phyloP scores from a whole-genome alignment of 2,329 filamentous ascomycete genomes.

The Aquanectria penicillioides region DNA sequence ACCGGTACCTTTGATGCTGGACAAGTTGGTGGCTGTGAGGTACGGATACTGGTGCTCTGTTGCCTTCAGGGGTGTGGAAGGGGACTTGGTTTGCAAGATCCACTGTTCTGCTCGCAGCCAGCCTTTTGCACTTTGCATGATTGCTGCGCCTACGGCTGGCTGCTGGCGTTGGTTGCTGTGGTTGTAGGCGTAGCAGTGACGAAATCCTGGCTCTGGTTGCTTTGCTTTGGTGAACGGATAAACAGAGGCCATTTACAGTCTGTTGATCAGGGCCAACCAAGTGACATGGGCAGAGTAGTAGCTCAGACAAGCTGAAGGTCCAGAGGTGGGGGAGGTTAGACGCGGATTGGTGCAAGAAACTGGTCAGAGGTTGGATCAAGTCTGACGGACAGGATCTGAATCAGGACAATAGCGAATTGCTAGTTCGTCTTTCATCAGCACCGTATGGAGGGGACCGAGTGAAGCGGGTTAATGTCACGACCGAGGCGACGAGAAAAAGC shows the following conservation, averaged over 20 bases:
- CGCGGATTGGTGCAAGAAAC: slow-evolving; percentile 7
- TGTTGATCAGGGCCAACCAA: slow-evolving; percentile 1
- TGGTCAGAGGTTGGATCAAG: slow-evolving; percentile 8
- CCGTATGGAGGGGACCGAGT: not conserved
- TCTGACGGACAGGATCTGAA: slow-evolving; percentile 13
- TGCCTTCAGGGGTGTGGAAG: not conserved
- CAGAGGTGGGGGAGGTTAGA: not conserved
- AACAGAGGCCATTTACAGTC: not conserved
- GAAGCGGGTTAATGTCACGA: not conserved
- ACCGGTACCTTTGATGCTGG: slow-evolving; percentile 33
- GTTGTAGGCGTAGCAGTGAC: not conserved
- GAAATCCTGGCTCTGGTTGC: not conserved
- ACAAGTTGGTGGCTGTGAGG: slow-evolving; percentile 24
- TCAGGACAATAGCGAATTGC: slow-evolving; percentile 10
- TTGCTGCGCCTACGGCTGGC: slow-evolving; percentile 26
- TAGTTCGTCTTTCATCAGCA: slow-evolving; percentile 6
- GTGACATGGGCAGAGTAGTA: not conserved
- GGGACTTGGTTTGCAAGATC: not conserved
- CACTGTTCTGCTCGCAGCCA: slow-evolving; percentile 21
- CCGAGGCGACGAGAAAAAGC: slow-evolving; percentile 9
- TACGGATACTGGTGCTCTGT: slow-evolving; percentile 11
- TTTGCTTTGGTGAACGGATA: slow-evolving; percentile 13
- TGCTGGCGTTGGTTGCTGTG: not conserved
- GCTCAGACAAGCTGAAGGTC: slow-evolving; percentile 4
- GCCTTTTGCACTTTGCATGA: slow-evolving; percentile 18